These are phyloP conservation scores for Sarocladium brachiariae DNA, from an alignment of 2,329 filamentous ascomycete species.

Conservation along the genomic window DNA sequence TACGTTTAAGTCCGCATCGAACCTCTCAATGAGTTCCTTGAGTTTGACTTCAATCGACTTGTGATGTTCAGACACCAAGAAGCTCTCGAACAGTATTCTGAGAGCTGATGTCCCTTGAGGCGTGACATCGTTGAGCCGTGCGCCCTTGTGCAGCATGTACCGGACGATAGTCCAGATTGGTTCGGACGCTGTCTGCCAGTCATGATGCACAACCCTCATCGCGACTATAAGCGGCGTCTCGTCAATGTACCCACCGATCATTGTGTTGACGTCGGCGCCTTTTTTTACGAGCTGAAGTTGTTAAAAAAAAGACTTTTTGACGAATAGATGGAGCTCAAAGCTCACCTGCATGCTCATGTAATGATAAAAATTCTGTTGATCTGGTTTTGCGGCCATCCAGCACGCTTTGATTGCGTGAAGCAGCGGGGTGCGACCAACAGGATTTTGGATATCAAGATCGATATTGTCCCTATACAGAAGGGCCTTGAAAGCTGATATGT, in stretches of 20 bases:
- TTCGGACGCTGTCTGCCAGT: background rate
- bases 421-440: background rate
- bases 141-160: background rate
- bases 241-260: background rate
- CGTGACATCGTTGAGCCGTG: background rate
- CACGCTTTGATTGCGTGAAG: background rate
- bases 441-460: background rate
- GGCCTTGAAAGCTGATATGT: background rate
- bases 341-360: background rate
- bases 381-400: background rate
- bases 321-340: background rate
- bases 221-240: background rate
- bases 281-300: background rate
- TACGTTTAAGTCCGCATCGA: background rate
- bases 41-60: background rate
- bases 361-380: background rate
- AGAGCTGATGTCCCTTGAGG: background rate
- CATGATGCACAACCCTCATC: background rate
- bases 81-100: background rate
- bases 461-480: background rate
- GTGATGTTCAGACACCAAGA: background rate
- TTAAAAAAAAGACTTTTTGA: too few species aligned
- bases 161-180: background rate
- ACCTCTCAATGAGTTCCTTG: constrained; percentile 1
- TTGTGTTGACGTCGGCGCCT: background rate